These are phyloP conservation scores for Linnemannia hyalina DNA, from an alignment of 192 early-diverging fungal genomes.

Conservation along the genomic window DNA sequence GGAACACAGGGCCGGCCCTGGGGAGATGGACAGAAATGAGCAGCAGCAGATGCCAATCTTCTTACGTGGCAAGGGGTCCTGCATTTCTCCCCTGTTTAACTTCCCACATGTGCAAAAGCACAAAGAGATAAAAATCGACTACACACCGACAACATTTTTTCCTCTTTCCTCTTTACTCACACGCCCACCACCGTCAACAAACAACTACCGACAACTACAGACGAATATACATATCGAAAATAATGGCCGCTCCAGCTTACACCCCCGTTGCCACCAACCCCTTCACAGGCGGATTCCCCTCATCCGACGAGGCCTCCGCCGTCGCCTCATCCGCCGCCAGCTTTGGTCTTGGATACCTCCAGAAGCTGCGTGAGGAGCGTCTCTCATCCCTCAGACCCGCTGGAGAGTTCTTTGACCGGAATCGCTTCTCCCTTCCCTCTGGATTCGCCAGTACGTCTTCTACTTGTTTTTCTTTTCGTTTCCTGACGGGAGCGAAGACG, in stretches of 20 bases:
- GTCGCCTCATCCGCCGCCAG: constrained; percentile 33
- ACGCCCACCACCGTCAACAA: no score
- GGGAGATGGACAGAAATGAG: not conserved
- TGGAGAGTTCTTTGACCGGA: constrained; percentile 70
- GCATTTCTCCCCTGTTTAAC: not conserved
- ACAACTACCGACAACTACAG: not conserved
- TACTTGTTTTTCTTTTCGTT: not conserved
- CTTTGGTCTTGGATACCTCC: constrained; percentile 59
- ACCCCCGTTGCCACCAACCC: constrained; percentile 44
- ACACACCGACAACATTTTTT: not conserved
- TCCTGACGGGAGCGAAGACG: not conserved
- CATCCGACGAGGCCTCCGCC: constrained; percentile 26
- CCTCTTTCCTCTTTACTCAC: not conserved
- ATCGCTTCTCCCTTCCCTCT: constrained; percentile 63
- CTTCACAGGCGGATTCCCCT: constrained; percentile 48
- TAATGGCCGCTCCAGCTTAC: constrained; percentile 50
- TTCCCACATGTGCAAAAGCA: not conserved
- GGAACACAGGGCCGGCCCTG: not conserved
- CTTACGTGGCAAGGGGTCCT: not conserved
- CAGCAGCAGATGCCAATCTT: not conserved
- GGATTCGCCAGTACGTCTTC: constrained; percentile 49
- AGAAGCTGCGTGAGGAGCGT: constrained; percentile 65
- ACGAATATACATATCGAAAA: not conserved
- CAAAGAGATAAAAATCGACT: no score
- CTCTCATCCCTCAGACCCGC: constrained; percentile 63